Conservation (phyloP, 2,329 filamentous ascomycete species). For the Mycocentrospora acerina region DNA sequence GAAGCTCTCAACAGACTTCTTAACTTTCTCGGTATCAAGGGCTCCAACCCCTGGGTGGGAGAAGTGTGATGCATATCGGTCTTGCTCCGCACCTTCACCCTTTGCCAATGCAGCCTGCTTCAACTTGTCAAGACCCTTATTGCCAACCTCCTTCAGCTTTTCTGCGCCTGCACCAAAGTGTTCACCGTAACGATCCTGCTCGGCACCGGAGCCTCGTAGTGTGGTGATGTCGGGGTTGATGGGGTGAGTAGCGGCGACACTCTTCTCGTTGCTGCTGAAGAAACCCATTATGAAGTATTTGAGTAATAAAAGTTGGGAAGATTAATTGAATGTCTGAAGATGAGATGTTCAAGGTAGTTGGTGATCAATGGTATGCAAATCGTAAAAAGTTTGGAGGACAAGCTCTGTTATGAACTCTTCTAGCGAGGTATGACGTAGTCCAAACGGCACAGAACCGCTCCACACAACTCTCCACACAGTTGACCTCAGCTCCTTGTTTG, state of each 20-base stretch:
- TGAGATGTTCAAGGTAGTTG: background rate
- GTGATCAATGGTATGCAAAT: background rate
- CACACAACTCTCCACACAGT: no score
- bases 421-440: no score
- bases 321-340: background rate
- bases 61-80: constrained; percentile 36
- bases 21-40: constrained; percentile 27
- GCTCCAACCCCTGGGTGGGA: constrained; percentile 15
- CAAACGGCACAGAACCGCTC: no score
- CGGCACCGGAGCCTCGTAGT: constrained; percentile 31
- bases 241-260: constrained; percentile 15
- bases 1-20: constrained; percentile 24
- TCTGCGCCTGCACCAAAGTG: constrained; percentile 28
- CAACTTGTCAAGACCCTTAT: constrained; percentile 21
- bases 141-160: constrained; percentile 20
- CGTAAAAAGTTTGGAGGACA: no score
- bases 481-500: no score
- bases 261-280: constrained; percentile 28
- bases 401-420: no score
- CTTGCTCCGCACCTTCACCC: constrained; percentile 34
- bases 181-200: constrained; percentile 35
- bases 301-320: background rate
- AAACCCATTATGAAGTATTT: constrained; percentile 24
- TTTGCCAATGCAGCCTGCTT: constrained; percentile 18
- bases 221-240: constrained; percentile 26